phyloP scores from a whole-genome alignment of 257 asterid species.

The Schizonepeta tenuifolia region DNA sequence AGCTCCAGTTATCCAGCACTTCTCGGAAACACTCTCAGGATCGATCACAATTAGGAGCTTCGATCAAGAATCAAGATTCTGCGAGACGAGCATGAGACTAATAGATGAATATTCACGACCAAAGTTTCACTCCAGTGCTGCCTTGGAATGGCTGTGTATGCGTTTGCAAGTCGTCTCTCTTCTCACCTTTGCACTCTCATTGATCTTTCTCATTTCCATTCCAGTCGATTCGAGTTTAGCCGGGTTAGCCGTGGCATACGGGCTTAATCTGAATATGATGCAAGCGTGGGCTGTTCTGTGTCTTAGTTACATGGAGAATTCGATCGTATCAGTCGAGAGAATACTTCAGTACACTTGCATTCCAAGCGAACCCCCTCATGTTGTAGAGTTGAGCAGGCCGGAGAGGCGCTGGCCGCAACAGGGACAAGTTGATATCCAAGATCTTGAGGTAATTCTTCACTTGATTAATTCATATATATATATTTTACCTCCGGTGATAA shows the following conservation, averaged over 20 bases:
- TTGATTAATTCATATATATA: too few relatives aligned
- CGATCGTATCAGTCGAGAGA: constrained; percentile 86
- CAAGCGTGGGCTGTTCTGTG: constrained; percentile 76
- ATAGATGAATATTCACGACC: constrained; percentile 83
- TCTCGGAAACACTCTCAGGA: constrained; percentile 86
- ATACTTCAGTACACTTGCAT: constrained; percentile 71
- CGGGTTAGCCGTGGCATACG: constrained; percentile 85
- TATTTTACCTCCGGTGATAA: too few relatives aligned
- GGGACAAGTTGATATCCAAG: constrained; percentile 67
- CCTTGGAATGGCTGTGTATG: constrained; percentile 90
- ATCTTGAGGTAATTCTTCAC: constrained; percentile 66
- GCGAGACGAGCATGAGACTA: constrained; percentile 63
- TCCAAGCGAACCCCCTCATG: constrained; percentile 82
- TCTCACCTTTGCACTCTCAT: constrained; percentile 63
- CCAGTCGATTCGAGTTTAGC: constrained; percentile 90
- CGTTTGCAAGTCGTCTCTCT: constrained; percentile 76
- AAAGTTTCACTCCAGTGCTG: constrained; percentile 67
- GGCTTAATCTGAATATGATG: constrained; percentile 68
- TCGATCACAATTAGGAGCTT: constrained; percentile 81
- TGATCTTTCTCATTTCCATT: constrained; percentile 70
- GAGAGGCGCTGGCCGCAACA: constrained; percentile 61
- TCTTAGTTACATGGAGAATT: constrained; percentile 72
- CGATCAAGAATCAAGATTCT: constrained; percentile 69
- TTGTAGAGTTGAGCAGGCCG: constrained; percentile 66
- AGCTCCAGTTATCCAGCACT: constrained; percentile 88